Evolutionary conservation across 2,329 filamentous ascomycete species (phyloP), one percentile per base, ranked within the genome.

Genomic region (Fusarium zealandicum): DNA sequence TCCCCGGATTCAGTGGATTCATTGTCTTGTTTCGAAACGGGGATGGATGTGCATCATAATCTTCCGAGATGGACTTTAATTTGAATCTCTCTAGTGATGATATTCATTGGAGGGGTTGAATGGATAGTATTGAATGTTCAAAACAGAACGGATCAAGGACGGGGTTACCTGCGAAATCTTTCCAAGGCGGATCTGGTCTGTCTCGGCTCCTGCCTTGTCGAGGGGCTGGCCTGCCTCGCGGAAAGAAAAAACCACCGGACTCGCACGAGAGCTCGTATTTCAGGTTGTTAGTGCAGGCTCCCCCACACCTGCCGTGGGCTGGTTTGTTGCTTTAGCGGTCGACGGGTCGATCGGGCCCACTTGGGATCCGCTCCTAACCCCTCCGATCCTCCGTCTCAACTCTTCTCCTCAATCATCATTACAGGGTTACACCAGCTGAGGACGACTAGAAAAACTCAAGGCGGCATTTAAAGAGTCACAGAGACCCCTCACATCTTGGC

Each of bases 21-120:
- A 20, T 33, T 33, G 45, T 51, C 22, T 27, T 52, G 57, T 59
- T 64, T 64, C 27, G 54, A 51, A 47, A 58, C 37, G 18, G 20
- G 49, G 37, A 45, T 32, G 14, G 18, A 22, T 35, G 60, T 35
- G 32, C 44, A 64, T 63, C 60, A n/a, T 43, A 64, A 63, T 63
- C 27, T 63, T 47, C 17, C 30, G 28, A 31, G 13, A n/a, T 31
- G 11, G 28, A 3, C 36, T 55, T 48, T 51, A 39, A 22, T 40
- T 3, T 58, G 57, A 45, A 50, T 33, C 52, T 36, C 17, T 39
- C 38, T 31, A 11, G 54, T 61, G 44, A 40, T 6, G 58, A 55
- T 61, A 43, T 43, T 61, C 47, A 61, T 59, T 54, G 35, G 37
- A 7, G 25, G 11, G 39, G 40, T 35, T 38, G 32, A 17, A 14